Base-by-base conservation (phyloP, 106 monocot species). In the Ottelia alismoides region DNA sequence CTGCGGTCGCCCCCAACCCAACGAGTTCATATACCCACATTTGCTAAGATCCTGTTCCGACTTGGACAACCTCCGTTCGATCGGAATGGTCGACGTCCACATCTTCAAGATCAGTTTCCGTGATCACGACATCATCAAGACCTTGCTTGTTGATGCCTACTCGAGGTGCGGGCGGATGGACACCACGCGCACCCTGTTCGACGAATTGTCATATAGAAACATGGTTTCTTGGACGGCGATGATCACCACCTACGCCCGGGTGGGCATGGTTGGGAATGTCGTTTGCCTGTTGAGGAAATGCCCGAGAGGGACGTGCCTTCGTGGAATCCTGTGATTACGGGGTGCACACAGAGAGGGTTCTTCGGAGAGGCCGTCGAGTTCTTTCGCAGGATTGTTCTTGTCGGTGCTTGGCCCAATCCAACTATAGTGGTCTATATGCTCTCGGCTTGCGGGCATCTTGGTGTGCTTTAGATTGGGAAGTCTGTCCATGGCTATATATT, bases 251-350 rank as follows among this genome's bases (percentile, higher is more conserved):
- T n/a, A n/a, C n/a, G n/a, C n/a, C n/a, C n/a, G n/a, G n/a, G n/a
- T n/a, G n/a, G 70, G 66, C 0, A 7, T 55, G 2, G 49, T 66
- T 28, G 35, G 27, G 2, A 45, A 48, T 19, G 76, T 60, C 10
- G n/a, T 83, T 44, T 52, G 51, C 7, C 12, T 90, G 61, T 98
- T 23, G 82, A 86, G 25, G 63, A 78, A 63, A 98, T 98, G 90
- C 90, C 79, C 0, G 81, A 82, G 51, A 68, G 82, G 58, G 98
- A 90, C 30, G 65, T 83, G 4, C 78, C 90, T 0, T 62, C 98
- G 1, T 98, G 98, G 98, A 98, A 98, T 50, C 78, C 98, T 0
- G 60, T 82, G 26, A 77, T 98, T 30, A 51, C 85, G 0, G 90
- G 82, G 7, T 90, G 74, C 53, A 55, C 82, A 0, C 85, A 98